These are phyloP conservation scores for Trametes punicea DNA, from an alignment of 768 basidiomycete species.

Conservation along the genomic window DNA sequence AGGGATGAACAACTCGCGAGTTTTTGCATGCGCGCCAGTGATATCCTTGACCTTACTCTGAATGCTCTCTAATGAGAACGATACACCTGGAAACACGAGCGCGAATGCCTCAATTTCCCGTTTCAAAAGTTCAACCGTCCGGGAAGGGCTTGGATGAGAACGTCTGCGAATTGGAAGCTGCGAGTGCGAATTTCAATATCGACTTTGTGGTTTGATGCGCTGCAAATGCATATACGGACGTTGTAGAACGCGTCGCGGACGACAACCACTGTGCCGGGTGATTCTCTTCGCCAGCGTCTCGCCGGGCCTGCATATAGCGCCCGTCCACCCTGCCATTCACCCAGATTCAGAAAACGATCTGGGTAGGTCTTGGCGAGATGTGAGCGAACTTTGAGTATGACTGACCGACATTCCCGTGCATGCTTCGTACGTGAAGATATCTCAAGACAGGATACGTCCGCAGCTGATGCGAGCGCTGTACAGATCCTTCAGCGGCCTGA, in stretches of 20 bases:
- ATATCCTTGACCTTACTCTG: conserved; percentile 36
- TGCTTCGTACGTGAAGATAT: conserved; percentile 70
- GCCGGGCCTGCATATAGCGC: conserved; percentile 70
- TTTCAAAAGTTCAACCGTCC: conserved; percentile 65
- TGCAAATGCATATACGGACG: conserved; percentile 41
- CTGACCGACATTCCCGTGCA: conserved; percentile 66
- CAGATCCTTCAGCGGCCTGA: not conserved
- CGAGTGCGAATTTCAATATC: conserved; percentile 4
- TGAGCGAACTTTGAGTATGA: conserved; percentile 69
- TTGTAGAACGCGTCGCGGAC: conserved; percentile 90
- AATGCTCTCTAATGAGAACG: conserved; percentile 66
- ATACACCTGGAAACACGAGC: conserved; percentile 65
- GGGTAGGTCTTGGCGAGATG: not conserved
- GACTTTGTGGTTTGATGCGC: conserved; percentile 5
- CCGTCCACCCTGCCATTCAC: conserved; percentile 51
- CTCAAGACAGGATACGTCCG: conserved; percentile 76
- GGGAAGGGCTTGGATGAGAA: conserved; percentile 57
- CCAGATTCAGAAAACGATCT: not conserved
- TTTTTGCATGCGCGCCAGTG: conserved; percentile 32
- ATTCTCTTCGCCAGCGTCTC: conserved; percentile 69
- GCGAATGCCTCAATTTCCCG: conserved; percentile 72
- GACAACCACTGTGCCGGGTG: conserved; percentile 75
- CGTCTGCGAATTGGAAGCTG: conserved; percentile 80
- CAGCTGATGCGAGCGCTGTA: conserved; percentile 79
- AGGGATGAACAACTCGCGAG: conserved; percentile 55